A percentile compares a stretch with the other conserved stretches of the same genome.
Evolutionary conservation across 257 asterid genomes (phyloP).

Genomic region (Pogostemon cablin): DNA sequence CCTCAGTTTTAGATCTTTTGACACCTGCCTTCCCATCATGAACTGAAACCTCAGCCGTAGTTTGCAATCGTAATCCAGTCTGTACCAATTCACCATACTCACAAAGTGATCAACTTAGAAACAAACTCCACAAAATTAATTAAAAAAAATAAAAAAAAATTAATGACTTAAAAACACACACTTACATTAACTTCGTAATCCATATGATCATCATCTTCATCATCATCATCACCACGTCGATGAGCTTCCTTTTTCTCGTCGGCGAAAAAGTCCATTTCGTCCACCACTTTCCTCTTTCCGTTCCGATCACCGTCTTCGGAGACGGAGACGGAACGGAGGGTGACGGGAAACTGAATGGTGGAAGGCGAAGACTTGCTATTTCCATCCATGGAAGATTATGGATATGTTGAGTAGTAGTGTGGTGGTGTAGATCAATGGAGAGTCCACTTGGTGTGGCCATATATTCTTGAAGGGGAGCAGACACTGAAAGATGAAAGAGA

Average conservation of each 20-base stretch:
- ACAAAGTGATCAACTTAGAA: background rate
- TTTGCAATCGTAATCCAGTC: no score
- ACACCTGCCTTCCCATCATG: conserved; percentile 55
- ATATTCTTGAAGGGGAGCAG: conserved; percentile 37
- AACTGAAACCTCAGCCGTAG: conserved; percentile 22
- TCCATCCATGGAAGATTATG: conserved; percentile 40
- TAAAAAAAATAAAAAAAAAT: no score
- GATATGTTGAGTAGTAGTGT: no score
- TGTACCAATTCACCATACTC: no score
- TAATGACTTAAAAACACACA: background rate
- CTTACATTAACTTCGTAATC: conserved; percentile 73
- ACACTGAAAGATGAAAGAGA: conserved; percentile 32
- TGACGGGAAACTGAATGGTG: conserved; percentile 74
- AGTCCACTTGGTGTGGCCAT: conserved; percentile 92
- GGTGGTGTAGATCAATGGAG: conserved; percentile 64
- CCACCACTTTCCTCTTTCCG: conserved; percentile 44
- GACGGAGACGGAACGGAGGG: conserved; percentile 34
- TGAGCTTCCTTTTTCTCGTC: conserved; percentile 38
- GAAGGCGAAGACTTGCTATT: conserved; percentile 45
- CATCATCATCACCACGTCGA: conserved; percentile 25
- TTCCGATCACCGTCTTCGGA: background rate
- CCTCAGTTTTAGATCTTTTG: conserved; percentile 66
- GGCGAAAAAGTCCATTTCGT: conserved; percentile 80
- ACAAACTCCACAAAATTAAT: background rate
- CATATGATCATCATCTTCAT: conserved; percentile 36